Percentiles rank a stretch among this genome's conserved stretches.
Conservation (phyloP, 768 basidiomycete genomes). For the Pleurotus pulmonarius region DNA sequence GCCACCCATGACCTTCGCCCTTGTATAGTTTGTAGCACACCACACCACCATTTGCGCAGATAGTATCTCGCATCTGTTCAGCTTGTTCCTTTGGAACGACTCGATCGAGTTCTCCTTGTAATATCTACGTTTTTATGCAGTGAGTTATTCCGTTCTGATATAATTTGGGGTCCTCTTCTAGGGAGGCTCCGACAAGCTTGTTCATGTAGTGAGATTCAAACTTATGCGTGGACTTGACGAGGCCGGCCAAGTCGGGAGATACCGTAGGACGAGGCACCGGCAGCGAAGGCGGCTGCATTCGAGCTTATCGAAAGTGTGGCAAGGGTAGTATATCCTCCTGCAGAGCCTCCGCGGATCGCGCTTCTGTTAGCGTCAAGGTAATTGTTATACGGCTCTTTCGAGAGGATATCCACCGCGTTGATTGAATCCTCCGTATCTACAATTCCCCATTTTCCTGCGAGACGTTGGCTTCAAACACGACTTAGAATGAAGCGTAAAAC, state of each 20-base stretch:
- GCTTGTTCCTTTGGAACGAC: conserved; percentile 71
- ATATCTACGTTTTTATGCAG: conserved; percentile 36
- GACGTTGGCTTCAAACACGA: conserved; percentile 31
- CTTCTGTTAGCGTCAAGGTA: conserved; percentile 63
- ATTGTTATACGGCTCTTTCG: conserved; percentile 32
- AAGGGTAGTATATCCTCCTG: conserved; percentile 72
- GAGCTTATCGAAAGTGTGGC: conserved; percentile 37
- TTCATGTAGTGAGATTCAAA: conserved; percentile 59
- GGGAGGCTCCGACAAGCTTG: conserved; percentile 58
- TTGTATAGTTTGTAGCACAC: conserved; percentile 59
- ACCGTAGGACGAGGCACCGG: conserved; percentile 63
- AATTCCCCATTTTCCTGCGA: conserved; percentile 68
- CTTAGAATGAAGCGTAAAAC: background rate
- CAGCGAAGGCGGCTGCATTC: conserved; percentile 49
- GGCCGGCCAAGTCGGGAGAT: conserved; percentile 54
- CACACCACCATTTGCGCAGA: conserved; percentile 43
- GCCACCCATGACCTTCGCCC: conserved; percentile 68
- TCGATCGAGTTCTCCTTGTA: conserved; percentile 61
- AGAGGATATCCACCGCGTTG: conserved; percentile 47
- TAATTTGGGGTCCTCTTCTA: conserved; percentile 51
- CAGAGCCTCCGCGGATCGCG: conserved; percentile 70
- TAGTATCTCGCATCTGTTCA: conserved; percentile 49
- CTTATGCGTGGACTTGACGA: conserved; percentile 69
- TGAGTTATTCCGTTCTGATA: conserved; percentile 24
- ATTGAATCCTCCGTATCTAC: conserved; percentile 70